A percentile compares a stretch with the other conserved stretches of the same genome.
Conservation (phyloP, 306 rosid genomes). For the Acacia acuminata region DNA sequence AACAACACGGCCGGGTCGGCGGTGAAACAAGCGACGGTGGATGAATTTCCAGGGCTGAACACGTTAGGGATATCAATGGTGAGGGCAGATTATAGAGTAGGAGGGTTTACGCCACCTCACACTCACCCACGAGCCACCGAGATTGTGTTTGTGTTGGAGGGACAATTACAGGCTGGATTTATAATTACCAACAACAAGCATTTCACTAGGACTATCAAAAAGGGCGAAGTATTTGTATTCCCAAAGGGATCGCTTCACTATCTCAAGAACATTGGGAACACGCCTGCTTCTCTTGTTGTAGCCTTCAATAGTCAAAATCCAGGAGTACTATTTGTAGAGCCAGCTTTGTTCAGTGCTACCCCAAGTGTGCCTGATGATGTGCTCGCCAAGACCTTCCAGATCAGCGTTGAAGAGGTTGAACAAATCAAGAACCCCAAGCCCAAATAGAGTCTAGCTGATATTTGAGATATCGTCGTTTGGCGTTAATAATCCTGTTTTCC, state of each 20-base stretch:
- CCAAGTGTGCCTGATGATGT: conserved; percentile 31
- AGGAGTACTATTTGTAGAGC: conserved; percentile 18
- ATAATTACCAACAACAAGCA: conserved; percentile 30
- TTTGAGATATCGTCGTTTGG: neutral
- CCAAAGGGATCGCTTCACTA: conserved; percentile 29
- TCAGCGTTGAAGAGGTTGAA: conserved; percentile 16
- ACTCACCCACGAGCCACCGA: conserved; percentile 39
- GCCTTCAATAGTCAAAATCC: conserved; percentile 37
- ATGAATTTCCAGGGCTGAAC: conserved; percentile 33
- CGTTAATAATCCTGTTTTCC: neutral
- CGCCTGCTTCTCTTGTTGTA: conserved; percentile 18
- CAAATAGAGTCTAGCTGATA: neutral
- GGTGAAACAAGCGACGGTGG: conserved; percentile 16
- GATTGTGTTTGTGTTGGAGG: conserved; percentile 33
- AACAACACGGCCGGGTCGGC: conserved; percentile 22
- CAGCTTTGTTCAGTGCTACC: conserved; percentile 26
- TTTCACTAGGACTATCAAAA: conserved; percentile 6
- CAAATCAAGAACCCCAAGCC: conserved; percentile 30
- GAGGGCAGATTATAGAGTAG: conserved; percentile 18
- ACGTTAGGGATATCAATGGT: conserved; percentile 22
- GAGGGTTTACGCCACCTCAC: conserved; percentile 34
- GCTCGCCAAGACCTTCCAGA: conserved; percentile 21
- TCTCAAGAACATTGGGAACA: conserved; percentile 24
- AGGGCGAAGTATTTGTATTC: conserved; percentile 29
- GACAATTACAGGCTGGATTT: conserved; percentile 24